Evolutionary conservation across 2,329 filamentous ascomycete genomes (phyloP).

Genomic region (Ilyonectria mors-panacis): DNA sequence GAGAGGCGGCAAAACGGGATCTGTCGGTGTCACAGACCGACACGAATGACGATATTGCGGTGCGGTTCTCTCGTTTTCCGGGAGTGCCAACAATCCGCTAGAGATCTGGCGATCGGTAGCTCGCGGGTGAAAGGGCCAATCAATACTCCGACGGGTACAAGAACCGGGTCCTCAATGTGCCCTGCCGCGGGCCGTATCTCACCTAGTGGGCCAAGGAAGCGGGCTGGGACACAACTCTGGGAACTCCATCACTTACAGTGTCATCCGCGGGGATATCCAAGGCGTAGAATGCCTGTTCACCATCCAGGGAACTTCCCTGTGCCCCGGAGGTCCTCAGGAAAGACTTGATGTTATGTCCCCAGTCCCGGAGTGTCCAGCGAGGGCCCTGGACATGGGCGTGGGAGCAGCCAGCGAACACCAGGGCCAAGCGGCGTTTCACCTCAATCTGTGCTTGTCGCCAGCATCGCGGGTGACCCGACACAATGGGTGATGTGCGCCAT

Average conservation of each 20-base stretch:
- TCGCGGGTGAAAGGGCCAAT: constrained; percentile 26
- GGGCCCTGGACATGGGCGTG: not conserved
- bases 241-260: constrained; percentile 17
- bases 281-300: constrained; percentile 17
- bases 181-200: constrained; percentile 33
- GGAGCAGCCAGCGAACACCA: constrained; percentile 24
- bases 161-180: constrained; percentile 25
- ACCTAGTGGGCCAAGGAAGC: constrained; percentile 23
- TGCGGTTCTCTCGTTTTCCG: constrained; percentile 5
- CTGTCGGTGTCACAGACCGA: not conserved
- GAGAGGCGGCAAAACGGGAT: constrained; percentile 1
- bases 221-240: constrained; percentile 15
- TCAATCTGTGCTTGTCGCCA: constrained; percentile 31
- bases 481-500: constrained; percentile 50
- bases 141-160: constrained; percentile 19
- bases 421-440: constrained; percentile 36
- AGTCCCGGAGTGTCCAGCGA: constrained; percentile 1
- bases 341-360: not conserved
- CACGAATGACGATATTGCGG: constrained; percentile 8
- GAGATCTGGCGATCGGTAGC: constrained; percentile 31
- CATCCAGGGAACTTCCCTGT: constrained; percentile 30
- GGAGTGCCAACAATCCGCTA: constrained; percentile 30
- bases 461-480: constrained; percentile 45
- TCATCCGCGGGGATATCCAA: constrained; percentile 16
- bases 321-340: constrained; percentile 15